Base-by-base conservation (phyloP, 1,284 basidiomycete genomes). In the Apiotrichum sp. region DNA sequence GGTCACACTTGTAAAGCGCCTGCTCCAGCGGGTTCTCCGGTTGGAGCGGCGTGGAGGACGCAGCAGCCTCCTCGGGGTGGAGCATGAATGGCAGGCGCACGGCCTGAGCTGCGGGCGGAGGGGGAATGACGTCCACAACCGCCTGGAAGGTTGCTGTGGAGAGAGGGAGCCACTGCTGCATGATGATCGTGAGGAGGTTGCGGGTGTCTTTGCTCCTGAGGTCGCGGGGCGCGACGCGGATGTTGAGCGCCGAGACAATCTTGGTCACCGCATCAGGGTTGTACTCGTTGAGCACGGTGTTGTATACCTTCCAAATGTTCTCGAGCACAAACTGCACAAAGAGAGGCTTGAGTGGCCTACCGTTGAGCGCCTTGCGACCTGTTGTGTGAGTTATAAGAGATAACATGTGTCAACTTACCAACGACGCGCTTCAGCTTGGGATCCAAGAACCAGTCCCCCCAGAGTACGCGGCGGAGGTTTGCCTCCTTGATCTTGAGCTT, bases 281-380 rank as follows among this genome's bases (percentile, higher is more conserved):
- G 62, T 71, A 96, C 65, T 92, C 89, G 13, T 88, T 74, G 36
- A 88, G 77, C 13, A 93, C 85, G 33, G 87, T 88, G 67, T 95
- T 89, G 75, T 98, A 98, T 8, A 98, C 88, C 32, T 88, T 86
- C 95, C 95, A 98, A 34, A 99, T 83, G 74, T 98, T 98, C 59
- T 98, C 96, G 64, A 99, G 78, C 4, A 98, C 87, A 66, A 98
- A 97, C 76, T 98, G 93, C 4, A 98, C 96, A 70, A 98, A 98
- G 50, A 98, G 81, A n/a, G 93, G 92, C 78, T 98, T 98, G 67
- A 99, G 78, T 34, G 83, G 81, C 31, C 92, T 83, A 16, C 90
- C 90, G 36, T 78, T 78, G 55, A 95, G 81, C 74, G 93, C 89
- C 76, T 95, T 96, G 71, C 92, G 81, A 63, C 87, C 46, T 47